These are phyloP conservation scores for Lachancea kluyveri DNA, from an alignment of 805 yeast species.

Conservation along the genomic window DNA sequence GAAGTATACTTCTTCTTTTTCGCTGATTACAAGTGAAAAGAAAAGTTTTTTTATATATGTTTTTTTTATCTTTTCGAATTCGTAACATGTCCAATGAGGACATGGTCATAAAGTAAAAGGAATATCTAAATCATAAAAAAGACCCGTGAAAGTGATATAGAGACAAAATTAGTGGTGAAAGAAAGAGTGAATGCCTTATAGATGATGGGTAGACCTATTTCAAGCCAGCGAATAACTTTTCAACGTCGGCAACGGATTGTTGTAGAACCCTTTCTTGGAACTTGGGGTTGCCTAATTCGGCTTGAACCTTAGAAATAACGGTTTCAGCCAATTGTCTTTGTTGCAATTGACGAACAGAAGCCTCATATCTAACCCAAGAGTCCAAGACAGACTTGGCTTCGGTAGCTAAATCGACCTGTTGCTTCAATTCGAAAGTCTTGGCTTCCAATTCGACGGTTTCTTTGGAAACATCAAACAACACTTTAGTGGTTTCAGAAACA, in stretches of 20 bases:
- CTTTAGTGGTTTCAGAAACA: constrained; percentile 86
- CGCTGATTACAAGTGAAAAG: too few species aligned
- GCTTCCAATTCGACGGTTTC: constrained; percentile 97
- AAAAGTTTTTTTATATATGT: too few species aligned
- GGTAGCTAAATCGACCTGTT: constrained; percentile 74
- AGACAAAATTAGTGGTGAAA: too few species aligned
- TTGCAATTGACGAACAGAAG: constrained; percentile 91
- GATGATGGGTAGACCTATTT: too few species aligned
- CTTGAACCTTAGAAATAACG: constrained; percentile 83
- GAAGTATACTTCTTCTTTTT: too few species aligned
- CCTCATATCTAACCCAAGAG: constrained; percentile 98
- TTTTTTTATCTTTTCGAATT: too few species aligned
- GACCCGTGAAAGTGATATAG: constrained; percentile 3
- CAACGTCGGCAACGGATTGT: constrained; percentile 90
- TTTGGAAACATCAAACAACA: constrained; percentile 87
- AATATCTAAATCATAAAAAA: constrained; percentile 21
- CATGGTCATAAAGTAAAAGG: constrained; percentile 9
- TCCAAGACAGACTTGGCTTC: constrained; percentile 95
- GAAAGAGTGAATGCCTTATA: too few species aligned
- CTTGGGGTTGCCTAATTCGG: constrained; percentile 77
- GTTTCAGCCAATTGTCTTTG: constrained; percentile 85
- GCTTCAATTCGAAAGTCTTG: constrained; percentile 87
- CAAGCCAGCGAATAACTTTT: constrained; percentile 60
- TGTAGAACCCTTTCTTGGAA: constrained; percentile 89
- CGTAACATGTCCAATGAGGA: constrained; percentile 1